Base-by-base conservation (phyloP, 2,329 filamentous ascomycete genomes). In the Talaromyces sp. region DNA sequence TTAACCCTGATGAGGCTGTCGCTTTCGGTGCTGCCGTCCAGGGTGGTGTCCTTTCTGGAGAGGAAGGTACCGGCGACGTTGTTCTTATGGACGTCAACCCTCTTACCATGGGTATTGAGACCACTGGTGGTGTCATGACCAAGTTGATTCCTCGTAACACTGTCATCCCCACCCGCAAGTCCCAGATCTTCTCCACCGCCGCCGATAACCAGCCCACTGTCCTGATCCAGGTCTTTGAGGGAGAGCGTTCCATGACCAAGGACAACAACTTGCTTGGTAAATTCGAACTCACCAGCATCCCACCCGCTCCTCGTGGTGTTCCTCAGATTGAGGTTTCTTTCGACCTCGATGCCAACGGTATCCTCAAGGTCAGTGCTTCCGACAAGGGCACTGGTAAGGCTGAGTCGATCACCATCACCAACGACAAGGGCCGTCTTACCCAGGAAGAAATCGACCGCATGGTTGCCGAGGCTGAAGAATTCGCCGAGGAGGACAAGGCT, bases 381-480 rank as follows among this genome's bases (percentile, higher is more conserved):
- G 95, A 99, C 81, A 98, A 98, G 89, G 95, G 93, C 76, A 97
- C 93, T 72, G 95, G 95, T 79, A 97, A 98, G 86, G 87, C 86
- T 66, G 92, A 99, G 85, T 92, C 90, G 66, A 98, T 99, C 79
- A 98, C 95, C 71, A 99, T 99, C 77, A 98, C 90, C 82, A 98
- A 99, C 83, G 95, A 99, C 83, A 98, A 98, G 88, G 95, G 95
- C 69, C 93, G 95, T 78, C 89, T 99, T 58, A 92, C 90, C 71
- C 89, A 90, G 73, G 95, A 99, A 70, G 95, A 99, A 80, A 99
- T 99, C 71, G 93, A 98, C 80, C 95, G 95, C 79, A 99, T 99
- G 95, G 92, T 99, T 67, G 88, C 89, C 70, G 95, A 99, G 82
- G 95, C 95, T 64, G 95, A 98, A 87, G 91, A 97, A 83, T 98